Evolutionary conservation across 495 filamentous ascomycete genomes (phyloP).

Genomic region (Aspergillus egyptiacus): DNA sequence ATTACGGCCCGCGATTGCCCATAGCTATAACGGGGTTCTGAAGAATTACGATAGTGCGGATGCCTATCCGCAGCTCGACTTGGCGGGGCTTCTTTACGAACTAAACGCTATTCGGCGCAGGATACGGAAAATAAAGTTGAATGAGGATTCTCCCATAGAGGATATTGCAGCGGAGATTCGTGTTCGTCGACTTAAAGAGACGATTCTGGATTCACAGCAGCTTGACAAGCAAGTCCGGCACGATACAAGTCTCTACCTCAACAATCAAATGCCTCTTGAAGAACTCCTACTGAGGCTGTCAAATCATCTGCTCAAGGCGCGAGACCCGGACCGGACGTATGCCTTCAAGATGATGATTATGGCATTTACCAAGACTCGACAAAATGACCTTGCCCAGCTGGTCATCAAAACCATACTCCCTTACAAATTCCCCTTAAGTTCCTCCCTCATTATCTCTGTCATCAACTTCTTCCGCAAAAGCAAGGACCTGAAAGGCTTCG

Average conservation of each 20-base stretch:
- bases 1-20: conserved; percentile 36
- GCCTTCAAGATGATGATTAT: conserved; percentile 31
- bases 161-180: conserved; percentile 27
- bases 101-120: conserved; percentile 28
- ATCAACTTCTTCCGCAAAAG: conserved; percentile 36
- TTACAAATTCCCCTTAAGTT: conserved; percentile 32
- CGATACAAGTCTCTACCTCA: conserved; percentile 28
- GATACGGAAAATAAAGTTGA: conserved; percentile 25
- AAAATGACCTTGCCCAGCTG: conserved; percentile 39
- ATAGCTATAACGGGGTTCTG: conserved; percentile 34
- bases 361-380: conserved; percentile 35
- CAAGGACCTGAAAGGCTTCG: conserved; percentile 40
- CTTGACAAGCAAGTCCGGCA: conserved; percentile 29
- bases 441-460: conserved; percentile 34
- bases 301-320: conserved; percentile 29
- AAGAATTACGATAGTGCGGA: conserved; percentile 30
- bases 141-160: conserved; percentile 16
- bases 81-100: conserved; percentile 29
- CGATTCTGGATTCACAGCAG: conserved; percentile 12
- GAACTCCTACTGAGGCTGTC: conserved; percentile 35
- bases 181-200: conserved; percentile 8
- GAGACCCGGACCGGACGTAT: conserved; percentile 33
- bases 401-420: conserved; percentile 37
- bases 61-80: conserved; percentile 26
- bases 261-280: conserved; percentile 30